Evolutionary conservation across 2,329 filamentous ascomycete genomes (phyloP), one percentile per base, ranked within the genome.

Genomic region (Plectosphaerella sp.): DNA sequence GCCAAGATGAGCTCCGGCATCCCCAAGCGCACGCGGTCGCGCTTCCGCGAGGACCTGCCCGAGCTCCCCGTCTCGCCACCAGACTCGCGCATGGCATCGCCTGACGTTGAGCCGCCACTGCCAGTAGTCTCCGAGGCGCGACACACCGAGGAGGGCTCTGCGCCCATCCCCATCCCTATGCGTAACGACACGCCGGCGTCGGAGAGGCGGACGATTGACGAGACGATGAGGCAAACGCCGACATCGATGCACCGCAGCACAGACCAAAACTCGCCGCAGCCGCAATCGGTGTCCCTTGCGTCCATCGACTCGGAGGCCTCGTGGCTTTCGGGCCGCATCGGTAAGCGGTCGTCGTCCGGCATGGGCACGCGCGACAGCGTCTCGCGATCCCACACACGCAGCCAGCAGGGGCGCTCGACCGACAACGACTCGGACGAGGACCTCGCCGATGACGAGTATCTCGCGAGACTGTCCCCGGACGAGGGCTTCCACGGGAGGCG

Each of bases 231-330:
- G 43, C 69, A 73, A 18, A 79, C 74, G 1, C 74, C 76, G 9
- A 77, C 71, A 12, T 75, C 72, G 28, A 69, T 70, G 52, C 65
- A 69, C 53, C 70, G 64, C 55, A 66, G 58, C 56, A 59, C 56
- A 47, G 28, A 33, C 8, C 70, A 73, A 22, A 66, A 72, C 24
- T 84, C 79, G 5, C 83, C 76, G 16, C 85, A 78, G 59, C 78
- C 28, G 36, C 80, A 91, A 62, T 90, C 91, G 28, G 87, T 92
- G 67, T 97, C 93, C 0, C 78, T 97, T 16, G 94, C 91, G 2
- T 97, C 92, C 0, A 90, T 97, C 54, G 94, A 97, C 64, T 97
- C 92, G 0, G 94, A 99, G 72, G 94, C 83, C 5, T 97, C 92
- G 1, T 99, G 94, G 94, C 84, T 99, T 45, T 94, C 91, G 4